Conservation (phyloP, 2,329 filamentous ascomycete species). For the Aspergillus hortae region DNA sequence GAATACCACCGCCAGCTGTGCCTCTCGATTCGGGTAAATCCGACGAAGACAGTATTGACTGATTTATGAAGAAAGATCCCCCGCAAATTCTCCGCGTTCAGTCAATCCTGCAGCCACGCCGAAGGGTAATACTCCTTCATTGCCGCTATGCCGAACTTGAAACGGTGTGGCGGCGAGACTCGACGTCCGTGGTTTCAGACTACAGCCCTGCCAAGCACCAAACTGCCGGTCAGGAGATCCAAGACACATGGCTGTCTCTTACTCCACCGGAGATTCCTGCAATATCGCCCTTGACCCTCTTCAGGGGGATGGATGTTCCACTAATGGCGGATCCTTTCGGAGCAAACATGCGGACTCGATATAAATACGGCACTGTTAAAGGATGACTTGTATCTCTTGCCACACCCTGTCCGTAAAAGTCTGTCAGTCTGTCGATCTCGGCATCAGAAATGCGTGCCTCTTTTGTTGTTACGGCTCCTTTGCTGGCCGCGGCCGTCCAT, state of each 20-base stretch:
- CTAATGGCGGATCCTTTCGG: not conserved
- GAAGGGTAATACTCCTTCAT: not conserved
- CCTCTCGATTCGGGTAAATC: not conserved
- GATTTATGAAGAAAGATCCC: not conserved
- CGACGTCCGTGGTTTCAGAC: not conserved
- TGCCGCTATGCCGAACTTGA: not conserved
- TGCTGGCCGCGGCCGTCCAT: constrained; percentile 15
- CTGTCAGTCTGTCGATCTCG: not conserved
- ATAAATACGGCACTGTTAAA: not conserved
- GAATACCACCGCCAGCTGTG: too few relatives aligned
- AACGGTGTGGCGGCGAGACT: not conserved
- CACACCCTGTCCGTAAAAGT: not conserved
- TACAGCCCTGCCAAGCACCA: not conserved
- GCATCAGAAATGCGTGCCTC: constrained; percentile 8
- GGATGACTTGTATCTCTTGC: too few relatives aligned
- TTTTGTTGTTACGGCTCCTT: constrained; percentile 3
- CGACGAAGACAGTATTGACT: not conserved
- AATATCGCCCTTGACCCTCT: not conserved
- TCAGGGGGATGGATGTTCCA: not conserved
- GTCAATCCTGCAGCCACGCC: not conserved
- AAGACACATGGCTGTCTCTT: not conserved
- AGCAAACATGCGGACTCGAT: not conserved
- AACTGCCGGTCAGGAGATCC: not conserved
- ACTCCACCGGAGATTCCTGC: not conserved
- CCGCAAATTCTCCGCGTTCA: not conserved